These are phyloP conservation scores for Fomitopsis pinicola DNA, from an alignment of 1,284 basidiomycete species.

Conservation along the genomic window DNA sequence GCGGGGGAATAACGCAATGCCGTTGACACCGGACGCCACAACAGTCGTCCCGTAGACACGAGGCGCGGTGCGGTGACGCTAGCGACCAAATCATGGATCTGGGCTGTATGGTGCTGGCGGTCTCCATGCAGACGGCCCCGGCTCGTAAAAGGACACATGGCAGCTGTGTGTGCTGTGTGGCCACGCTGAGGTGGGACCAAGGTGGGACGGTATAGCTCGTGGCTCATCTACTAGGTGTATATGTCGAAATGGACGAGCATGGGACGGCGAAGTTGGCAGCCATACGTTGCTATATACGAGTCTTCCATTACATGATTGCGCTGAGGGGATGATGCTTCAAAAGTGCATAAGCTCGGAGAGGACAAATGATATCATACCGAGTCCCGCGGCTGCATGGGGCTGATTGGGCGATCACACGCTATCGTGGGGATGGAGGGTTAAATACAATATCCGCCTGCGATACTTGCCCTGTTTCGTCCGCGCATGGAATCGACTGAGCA, in stretches of 20 bases:
- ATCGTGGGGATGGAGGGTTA: neutral
- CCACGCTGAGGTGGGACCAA: no score
- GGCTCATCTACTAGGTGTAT: no score
- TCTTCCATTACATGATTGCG: neutral
- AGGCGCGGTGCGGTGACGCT: neutral
- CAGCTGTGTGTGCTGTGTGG: no score
- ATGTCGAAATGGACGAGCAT: no score
- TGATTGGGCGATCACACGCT: neutral
- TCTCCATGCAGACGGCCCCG: neutral
- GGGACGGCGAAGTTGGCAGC: no score
- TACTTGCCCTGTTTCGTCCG: neutral
- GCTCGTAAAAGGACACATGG: neutral
- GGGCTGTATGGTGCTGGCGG: neutral
- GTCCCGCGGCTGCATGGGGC: neutral
- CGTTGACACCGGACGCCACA: neutral
- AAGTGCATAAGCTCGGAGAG: neutral
- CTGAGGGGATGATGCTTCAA: neutral
- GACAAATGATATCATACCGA: neutral
- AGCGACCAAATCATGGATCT: neutral
- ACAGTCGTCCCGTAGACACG: neutral
- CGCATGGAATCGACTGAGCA: neutral
- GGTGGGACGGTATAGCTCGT: no score
- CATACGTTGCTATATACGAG: no score
- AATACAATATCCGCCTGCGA: neutral
- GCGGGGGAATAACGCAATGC: neutral